Evolutionary conservation across 148 eudicot genomes (phyloP).

Genomic region (Rhododendron kiyosumense): DNA sequence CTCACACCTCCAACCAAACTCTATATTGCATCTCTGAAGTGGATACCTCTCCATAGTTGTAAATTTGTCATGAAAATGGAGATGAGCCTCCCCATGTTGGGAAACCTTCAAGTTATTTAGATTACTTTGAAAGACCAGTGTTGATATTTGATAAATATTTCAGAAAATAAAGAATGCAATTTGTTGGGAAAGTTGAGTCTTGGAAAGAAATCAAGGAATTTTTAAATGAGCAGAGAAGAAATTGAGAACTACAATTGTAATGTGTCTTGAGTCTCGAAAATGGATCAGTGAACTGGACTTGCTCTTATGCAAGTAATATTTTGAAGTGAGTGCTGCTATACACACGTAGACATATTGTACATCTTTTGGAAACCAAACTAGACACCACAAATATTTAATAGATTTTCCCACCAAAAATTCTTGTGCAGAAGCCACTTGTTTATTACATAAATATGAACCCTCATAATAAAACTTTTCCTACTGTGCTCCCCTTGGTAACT

Average conservation of each 20-base stretch:
- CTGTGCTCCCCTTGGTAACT: not conserved
- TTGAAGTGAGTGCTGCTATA: not conserved
- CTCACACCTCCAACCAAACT: not conserved
- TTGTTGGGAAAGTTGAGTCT: too few species aligned
- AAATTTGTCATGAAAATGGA: too few species aligned
- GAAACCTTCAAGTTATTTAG: too few species aligned
- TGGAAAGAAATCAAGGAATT: too few species aligned
- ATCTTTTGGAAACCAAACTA: not conserved
- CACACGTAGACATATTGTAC: not conserved
- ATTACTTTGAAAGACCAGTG: too few species aligned
- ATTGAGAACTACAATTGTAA: not conserved
- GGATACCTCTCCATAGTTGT: too few species aligned
- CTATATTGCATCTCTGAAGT: not conserved
- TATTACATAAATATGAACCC: not conserved
- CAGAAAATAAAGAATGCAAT: too few species aligned
- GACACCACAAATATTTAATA: not conserved
- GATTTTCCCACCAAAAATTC: not conserved
- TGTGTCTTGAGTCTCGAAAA: not conserved
- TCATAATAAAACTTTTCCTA: not conserved
- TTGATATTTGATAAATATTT: too few species aligned
- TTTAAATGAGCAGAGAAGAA: too few species aligned
- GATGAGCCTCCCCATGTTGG: too few species aligned
- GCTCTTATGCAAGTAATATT: not conserved
- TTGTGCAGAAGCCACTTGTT: not conserved
- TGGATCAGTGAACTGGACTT: not conserved